Percentiles rank a stretch among this genome's conserved stretches.
phyloP scores from a whole-genome alignment of 768 basidiomycete genomes.

The Pisolithus albus region DNA sequence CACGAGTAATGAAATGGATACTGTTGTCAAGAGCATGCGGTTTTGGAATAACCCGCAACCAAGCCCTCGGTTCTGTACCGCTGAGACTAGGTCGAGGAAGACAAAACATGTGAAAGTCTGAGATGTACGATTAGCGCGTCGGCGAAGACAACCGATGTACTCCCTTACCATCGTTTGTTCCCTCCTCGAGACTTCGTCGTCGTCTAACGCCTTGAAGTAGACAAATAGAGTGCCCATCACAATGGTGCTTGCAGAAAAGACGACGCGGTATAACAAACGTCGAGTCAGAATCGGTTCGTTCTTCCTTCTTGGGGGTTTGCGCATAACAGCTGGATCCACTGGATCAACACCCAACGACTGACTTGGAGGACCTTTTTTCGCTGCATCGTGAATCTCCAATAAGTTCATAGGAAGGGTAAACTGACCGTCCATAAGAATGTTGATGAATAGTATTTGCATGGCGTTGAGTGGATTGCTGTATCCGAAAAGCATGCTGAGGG shows the following conservation, averaged over 20 bases:
- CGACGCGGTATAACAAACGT: conserved; percentile 66
- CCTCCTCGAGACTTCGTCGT: conserved; percentile 74
- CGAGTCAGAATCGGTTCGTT: conserved; percentile 80
- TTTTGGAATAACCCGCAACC: conserved; percentile 80
- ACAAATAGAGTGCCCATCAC: conserved; percentile 84
- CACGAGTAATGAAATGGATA: conserved; percentile 76
- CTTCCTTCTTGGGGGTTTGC: conserved; percentile 86
- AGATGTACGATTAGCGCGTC: background rate
- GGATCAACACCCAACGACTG: conserved; percentile 97
- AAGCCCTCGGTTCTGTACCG: conserved; percentile 89
- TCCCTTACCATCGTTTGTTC: conserved; percentile 92
- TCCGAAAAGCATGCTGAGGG: conserved; percentile 84
- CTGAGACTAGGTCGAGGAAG: conserved; percentile 93
- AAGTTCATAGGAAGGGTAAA: conserved; percentile 1
- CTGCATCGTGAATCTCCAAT: background rate
- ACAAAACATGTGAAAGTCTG: conserved; percentile 98
- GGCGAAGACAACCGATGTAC: background rate
- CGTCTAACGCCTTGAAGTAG: conserved; percentile 75
- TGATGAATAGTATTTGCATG: conserved; percentile 99
- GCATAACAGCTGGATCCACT: conserved; percentile 90
- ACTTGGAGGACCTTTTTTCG: conserved; percentile 72
- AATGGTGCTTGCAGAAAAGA: conserved; percentile 93
- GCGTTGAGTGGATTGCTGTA: conserved; percentile 91
- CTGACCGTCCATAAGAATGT: conserved; percentile 95
- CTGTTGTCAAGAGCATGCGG: conserved; percentile 83